Conservation (phyloP, 805 yeast species). For the Barnettozyma botsteinii region DNA sequence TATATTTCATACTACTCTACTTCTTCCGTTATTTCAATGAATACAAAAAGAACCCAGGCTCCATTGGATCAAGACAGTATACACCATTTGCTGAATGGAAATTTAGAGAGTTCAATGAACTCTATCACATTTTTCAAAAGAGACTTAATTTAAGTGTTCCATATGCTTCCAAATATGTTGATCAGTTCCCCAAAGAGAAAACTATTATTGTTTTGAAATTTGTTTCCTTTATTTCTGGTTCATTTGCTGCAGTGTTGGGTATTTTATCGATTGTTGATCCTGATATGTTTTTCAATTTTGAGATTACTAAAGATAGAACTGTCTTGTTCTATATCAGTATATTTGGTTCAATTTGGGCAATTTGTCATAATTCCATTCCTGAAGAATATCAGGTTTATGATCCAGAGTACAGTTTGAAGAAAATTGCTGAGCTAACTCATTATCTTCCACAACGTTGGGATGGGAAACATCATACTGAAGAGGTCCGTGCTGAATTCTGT, state of each 20-base stretch:
- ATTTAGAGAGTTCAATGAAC: conserved; percentile 87
- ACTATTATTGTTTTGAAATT: conserved; percentile 51
- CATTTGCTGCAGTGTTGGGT: conserved; percentile 84
- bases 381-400: conserved; percentile 73
- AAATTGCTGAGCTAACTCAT: conserved; percentile 84
- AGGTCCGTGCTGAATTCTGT: conserved; percentile 79
- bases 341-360: conserved; percentile 84
- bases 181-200: conserved; percentile 86
- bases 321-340: conserved; percentile 84
- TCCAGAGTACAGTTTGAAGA: conserved; percentile 80
- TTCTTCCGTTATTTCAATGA: conserved; percentile 92
- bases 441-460: conserved; percentile 87
- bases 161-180: conserved; percentile 76
- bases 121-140: conserved; percentile 80
- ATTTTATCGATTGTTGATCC: conserved; percentile 76
- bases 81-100: conserved; percentile 96
- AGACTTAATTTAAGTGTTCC: conserved; percentile 72
- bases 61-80: conserved; percentile 78
- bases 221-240: conserved; percentile 73
- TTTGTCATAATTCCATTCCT: conserved; percentile 65
- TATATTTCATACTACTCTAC: conserved; percentile 75
- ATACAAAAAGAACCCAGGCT: conserved; percentile 80
- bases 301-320: conserved; percentile 73
- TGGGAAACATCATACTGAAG: conserved; percentile 75
- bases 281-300: conserved; percentile 85